Base-by-base conservation (phyloP, 176 grass and related monocot genomes). In the Aegilops longissima region DNA sequence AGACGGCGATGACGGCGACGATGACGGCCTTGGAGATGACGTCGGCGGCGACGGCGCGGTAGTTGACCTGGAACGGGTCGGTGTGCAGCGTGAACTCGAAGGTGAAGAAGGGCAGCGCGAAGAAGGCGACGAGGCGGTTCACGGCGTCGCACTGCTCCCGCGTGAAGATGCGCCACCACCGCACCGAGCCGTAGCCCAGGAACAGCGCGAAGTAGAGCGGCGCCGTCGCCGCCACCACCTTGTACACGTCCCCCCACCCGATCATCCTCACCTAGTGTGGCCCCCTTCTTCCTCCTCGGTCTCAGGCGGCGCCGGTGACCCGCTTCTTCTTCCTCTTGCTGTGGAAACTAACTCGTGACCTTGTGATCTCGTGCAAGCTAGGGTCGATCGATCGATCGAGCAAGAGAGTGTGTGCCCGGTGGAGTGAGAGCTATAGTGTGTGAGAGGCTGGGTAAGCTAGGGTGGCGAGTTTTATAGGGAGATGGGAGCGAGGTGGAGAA, bases 31-130 rank as follows among this genome's bases (percentile, higher is more conserved):
- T 96, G 38, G 97, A 94, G 70, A 98, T 88, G 31, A 93, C 92
- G 73, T 98, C 97, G n/a, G 97, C 97, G 4, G 88, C 86, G 3
- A 98, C 90, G 34, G 87, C 86, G 27, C 90, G 90, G 90, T 98
- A 98, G 88, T 98, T 98, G 14, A 98, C 93, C 78, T 91, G 64
- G 86, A 98, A 98, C n/a, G 97, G 94, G 85, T 98, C 93, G 2
- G 84, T 94, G 79, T 98, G 92, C 27, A 98, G 92, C 5, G 97
- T 96, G 90, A 96, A 98, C 62, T 98, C 90, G 84, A 98, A 98
- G 29, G 97, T 92, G 84, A 96, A 98, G 82, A 98, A 89, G 27
- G 97, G 97, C 40, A 96, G 86, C 36, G 88, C 88, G 91, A 98
- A 96, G 90, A 84, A 93, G 62, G 92, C 90, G 5, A 98, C 97